A percentile compares a stretch with the other conserved stretches of the same genome.
phyloP scores from a whole-genome alignment of 202 grass and related monocot genomes.

The Carex sylvatica region DNA sequence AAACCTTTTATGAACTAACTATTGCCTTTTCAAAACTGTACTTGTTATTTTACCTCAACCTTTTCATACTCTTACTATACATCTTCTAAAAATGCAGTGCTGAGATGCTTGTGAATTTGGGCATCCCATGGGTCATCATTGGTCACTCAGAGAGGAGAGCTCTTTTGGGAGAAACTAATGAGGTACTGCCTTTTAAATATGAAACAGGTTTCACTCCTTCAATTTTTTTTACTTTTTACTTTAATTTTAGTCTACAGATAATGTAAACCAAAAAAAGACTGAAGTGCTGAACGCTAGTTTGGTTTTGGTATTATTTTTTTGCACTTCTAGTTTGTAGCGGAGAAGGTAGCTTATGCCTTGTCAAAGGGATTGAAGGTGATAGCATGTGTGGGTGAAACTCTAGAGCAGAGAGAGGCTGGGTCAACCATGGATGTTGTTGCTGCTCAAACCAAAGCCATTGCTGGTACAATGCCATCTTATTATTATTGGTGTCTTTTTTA shows the following conservation, averaged over 20 bases:
- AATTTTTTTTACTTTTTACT: neutral
- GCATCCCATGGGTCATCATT: slow-evolving; percentile 91
- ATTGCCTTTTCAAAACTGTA: neutral
- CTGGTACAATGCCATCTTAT: slow-evolving; percentile 41
- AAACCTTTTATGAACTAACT: neutral
- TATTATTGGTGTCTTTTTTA: neutral
- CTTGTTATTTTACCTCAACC: neutral
- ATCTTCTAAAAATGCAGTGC: slow-evolving; percentile 47
- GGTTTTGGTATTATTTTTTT: slow-evolving; percentile 18
- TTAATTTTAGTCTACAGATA: neutral
- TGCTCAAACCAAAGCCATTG: slow-evolving; percentile 91
- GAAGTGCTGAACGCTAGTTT: neutral
- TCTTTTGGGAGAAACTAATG: slow-evolving; percentile 83
- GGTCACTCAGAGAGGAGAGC: slow-evolving; percentile 97
- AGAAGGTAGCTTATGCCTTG: slow-evolving; percentile 90
- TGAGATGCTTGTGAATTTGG: slow-evolving; percentile 92
- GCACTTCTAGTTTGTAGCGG: slow-evolving; percentile 75
- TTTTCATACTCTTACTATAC: neutral
- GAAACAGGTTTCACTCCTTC: neutral
- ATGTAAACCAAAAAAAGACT: neutral
- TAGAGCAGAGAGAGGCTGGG: slow-evolving; percentile 81
- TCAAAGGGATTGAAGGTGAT: slow-evolving; percentile 94
- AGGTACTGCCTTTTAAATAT: slow-evolving; percentile 41
- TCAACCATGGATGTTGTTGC: slow-evolving; percentile 81
- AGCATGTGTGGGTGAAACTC: slow-evolving; percentile 95